Conservation (phyloP, 192 early-diverging fungal genomes). For the Coemansia sp. region DNA sequence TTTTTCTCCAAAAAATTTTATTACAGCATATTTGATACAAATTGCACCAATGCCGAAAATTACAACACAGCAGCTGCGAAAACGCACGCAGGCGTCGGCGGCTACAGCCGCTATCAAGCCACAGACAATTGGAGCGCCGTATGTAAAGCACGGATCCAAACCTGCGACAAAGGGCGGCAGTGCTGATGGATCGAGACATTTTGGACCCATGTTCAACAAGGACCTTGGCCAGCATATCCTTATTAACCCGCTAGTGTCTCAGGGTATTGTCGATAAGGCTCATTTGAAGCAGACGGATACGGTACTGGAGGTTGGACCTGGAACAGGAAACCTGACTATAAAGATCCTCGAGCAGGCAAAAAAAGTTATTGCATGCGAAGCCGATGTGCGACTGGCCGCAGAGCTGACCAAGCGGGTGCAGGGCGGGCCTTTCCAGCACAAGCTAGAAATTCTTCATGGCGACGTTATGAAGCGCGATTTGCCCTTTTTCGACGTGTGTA, state of each 20-base stretch:
- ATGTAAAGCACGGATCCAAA: slow-evolving; percentile 25
- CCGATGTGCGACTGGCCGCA: slow-evolving; percentile 94
- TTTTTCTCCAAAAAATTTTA: not conserved
- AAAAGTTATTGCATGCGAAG: slow-evolving; percentile 92
- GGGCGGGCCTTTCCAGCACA: slow-evolving; percentile 61
- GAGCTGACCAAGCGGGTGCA: slow-evolving; percentile 97
- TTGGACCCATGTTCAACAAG: slow-evolving; percentile 95
- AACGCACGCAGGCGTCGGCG: slow-evolving; percentile 49
- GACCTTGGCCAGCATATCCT: slow-evolving; percentile 97
- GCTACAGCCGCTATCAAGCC: slow-evolving; percentile 40
- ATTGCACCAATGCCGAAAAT: slow-evolving; percentile 47
- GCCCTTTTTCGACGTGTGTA: slow-evolving; percentile 98
- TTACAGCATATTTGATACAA: not conserved
- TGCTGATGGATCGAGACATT: slow-evolving; percentile 43
- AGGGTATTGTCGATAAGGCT: slow-evolving; percentile 98
- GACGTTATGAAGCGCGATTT: slow-evolving; percentile 97
- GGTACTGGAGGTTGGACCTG: slow-evolving; percentile 93
- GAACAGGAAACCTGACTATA: slow-evolving; percentile 97
- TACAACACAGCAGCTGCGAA: slow-evolving; percentile 51
- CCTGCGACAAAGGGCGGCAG: slow-evolving; percentile 1
- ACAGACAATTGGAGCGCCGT: slow-evolving; percentile 42
- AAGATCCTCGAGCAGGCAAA: slow-evolving; percentile 91
- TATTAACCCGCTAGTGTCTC: slow-evolving; percentile 95
- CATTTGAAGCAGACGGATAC: slow-evolving; percentile 63
- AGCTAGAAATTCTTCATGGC: slow-evolving; percentile 91